Conservation (phyloP, 2,329 filamentous ascomycete genomes). For the Penicillium palitans region DNA sequence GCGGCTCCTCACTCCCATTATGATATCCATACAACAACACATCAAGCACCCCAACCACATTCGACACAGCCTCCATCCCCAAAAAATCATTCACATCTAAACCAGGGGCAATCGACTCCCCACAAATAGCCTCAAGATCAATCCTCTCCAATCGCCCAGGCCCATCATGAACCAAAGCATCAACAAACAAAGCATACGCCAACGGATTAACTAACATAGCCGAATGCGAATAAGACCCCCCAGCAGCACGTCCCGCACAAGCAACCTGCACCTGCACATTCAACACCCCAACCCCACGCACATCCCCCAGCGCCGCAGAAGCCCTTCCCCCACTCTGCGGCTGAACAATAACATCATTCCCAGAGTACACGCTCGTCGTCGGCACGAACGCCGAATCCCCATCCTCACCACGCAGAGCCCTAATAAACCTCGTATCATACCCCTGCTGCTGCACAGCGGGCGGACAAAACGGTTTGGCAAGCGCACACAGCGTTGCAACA, state of each 20-base stretch:
- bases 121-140: conserved; percentile 4
- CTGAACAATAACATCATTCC: neutral
- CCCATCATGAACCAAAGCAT: conserved; percentile 8
- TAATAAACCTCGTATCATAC: neutral
- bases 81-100: neutral
- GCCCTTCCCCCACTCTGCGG: conserved; percentile 3
- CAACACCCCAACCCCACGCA: neutral
- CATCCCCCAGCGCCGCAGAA: conserved; percentile 4
- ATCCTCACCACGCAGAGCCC: neutral
- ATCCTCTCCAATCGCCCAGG: conserved; percentile 7
- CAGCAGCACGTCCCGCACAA: conserved; percentile 1
- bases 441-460: conserved; percentile 7
- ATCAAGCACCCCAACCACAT: conserved; percentile 3
- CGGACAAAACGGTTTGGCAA: neutral
- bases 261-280: conserved; percentile 5
- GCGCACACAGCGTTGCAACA: neutral
- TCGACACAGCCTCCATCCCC: conserved; percentile 4
- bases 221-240: conserved; percentile 8
- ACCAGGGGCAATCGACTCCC: conserved; percentile 1
- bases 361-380: conserved; percentile 6
- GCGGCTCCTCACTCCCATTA: neutral
- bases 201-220: conserved; percentile 4
- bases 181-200: conserved; percentile 7
- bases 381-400: conserved; percentile 8
- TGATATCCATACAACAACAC: conserved; percentile 1